Evolutionary conservation across 306 rosid genomes (phyloP).

Genomic region (peach (Prunus persica)): Prunus_persica_NCBIv2 NC_034011.1:24561001-24561500

Average conservation of each 20-base stretch:
- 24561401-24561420: no score
- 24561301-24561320: background rate
- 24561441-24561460: no score
- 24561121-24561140: background rate
- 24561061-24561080: background rate
- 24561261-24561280: background rate
- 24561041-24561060: background rate
- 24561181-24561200: background rate
- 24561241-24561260: background rate
- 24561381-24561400: no score
- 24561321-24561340: background rate
- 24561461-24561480: no score
- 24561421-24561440: no score
- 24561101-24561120: background rate
- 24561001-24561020: conserved; percentile 16
- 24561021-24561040: no score
- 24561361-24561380: background rate
- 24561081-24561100: background rate
- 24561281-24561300: background rate
- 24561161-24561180: background rate
- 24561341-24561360: background rate
- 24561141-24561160: background rate
- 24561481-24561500: background rate
- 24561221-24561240: background rate
- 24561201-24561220: background rate